Evolutionary conservation across 2,329 filamentous ascomycete species (phyloP).

Genomic region (Claviceps pazoutovae): DNA sequence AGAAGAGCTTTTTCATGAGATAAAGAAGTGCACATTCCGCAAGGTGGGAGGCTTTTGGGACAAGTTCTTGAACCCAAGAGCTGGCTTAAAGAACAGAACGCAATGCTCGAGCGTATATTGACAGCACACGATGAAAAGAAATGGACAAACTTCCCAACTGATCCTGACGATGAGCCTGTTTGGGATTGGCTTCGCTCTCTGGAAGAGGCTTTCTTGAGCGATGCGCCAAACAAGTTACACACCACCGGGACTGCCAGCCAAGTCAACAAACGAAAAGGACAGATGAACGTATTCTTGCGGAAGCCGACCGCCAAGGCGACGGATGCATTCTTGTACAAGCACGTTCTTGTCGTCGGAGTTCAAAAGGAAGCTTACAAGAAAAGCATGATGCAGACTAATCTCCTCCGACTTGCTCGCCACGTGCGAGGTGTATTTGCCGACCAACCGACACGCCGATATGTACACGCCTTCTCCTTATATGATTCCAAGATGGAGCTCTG

Average conservation of each 20-base stretch:
- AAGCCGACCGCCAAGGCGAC: background rate
- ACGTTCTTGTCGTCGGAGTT: slow-evolving; percentile 11
- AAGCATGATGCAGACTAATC: slow-evolving; percentile 7
- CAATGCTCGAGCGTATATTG: slow-evolving; percentile 3
- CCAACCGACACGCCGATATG: slow-evolving; percentile 11
- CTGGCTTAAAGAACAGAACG: slow-evolving; percentile 6
- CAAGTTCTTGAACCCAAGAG: slow-evolving; percentile 6
- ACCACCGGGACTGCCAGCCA: slow-evolving; percentile 9
- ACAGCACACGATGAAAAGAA: slow-evolving; percentile 7
- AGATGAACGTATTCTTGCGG: slow-evolving; percentile 12
- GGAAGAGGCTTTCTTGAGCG: slow-evolving; percentile 5
- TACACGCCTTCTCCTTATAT: slow-evolving; percentile 8
- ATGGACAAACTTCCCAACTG: slow-evolving; percentile 7
- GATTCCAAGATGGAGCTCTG: slow-evolving; percentile 10
- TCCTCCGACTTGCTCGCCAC: slow-evolving; percentile 10
- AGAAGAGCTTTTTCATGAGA: slow-evolving; percentile 6
- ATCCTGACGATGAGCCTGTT: slow-evolving; percentile 4
- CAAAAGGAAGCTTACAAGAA: slow-evolving; percentile 9
- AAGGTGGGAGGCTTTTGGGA: slow-evolving; percentile 8
- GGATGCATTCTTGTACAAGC: slow-evolving; percentile 7
- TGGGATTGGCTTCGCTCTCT: slow-evolving; percentile 3
- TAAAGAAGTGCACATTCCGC: slow-evolving; percentile 8
- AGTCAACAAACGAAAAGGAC: slow-evolving; percentile 10
- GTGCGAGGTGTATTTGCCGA: slow-evolving; percentile 7
- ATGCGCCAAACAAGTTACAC: slow-evolving; percentile 8